Percentiles rank a stretch among this genome's conserved stretches.
Evolutionary conservation across 2,329 filamentous ascomycete genomes (phyloP).

Genomic region (Byssoonygena ceratinophila): DNA sequence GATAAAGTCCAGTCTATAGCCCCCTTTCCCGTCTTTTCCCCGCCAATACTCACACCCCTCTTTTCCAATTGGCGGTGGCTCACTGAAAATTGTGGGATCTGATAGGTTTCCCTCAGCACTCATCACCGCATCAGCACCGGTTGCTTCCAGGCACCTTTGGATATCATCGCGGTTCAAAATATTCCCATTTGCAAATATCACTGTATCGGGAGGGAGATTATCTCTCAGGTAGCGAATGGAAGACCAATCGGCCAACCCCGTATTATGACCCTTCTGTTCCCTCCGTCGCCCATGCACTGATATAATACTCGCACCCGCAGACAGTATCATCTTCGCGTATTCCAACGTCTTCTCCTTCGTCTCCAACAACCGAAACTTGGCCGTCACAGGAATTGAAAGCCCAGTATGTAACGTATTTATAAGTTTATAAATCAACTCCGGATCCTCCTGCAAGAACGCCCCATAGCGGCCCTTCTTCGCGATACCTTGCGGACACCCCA

Average conservation of each 20-base stretch:
- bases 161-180: conserved; percentile 73
- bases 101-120: conserved; percentile 90
- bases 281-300: conserved; percentile 81
- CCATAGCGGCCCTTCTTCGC: conserved; percentile 85
- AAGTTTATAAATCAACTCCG: conserved; percentile 67
- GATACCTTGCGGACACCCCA: conserved; percentile 94
- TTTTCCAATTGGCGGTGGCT: conserved; percentile 51
- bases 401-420: conserved; percentile 72
- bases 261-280: conserved; percentile 93
- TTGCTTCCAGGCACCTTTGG: conserved; percentile 63
- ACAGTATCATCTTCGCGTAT: conserved; percentile 79
- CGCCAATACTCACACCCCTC: conserved; percentile 79
- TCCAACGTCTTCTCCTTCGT: conserved; percentile 74
- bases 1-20: conserved; percentile 80
- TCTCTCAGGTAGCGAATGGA: conserved; percentile 73
- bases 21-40: conserved; percentile 64
- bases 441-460: conserved; percentile 88
- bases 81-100: conserved; percentile 76
- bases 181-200: conserved; percentile 95
- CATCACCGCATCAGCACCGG: conserved; percentile 89
- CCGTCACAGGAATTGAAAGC: conserved; percentile 75
- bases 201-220: conserved; percentile 71
- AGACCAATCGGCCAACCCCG: conserved; percentile 86
- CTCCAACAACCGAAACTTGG: conserved; percentile 86
- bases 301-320: conserved; percentile 81